phyloP scores from a whole-genome alignment of 2,329 filamentous ascomycete genomes.

The Calonectria pteridis region DNA sequence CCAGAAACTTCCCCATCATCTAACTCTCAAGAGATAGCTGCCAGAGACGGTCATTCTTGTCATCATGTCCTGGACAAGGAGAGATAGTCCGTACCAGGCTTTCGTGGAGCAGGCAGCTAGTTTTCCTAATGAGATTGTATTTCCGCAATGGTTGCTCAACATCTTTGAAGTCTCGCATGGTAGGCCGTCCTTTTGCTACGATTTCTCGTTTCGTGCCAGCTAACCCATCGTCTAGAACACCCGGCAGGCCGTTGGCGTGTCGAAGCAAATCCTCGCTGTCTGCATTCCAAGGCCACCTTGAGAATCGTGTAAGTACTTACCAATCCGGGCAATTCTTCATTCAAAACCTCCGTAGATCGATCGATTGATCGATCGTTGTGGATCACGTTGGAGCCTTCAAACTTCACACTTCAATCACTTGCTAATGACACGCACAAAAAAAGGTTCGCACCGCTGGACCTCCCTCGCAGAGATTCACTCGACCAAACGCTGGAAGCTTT shows the following conservation, averaged over 20 bases:
- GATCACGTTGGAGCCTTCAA: neutral
- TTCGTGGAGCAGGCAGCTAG: conserved; percentile 41
- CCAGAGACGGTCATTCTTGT: neutral
- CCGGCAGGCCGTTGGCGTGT: conserved; percentile 44
- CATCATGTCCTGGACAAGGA: conserved; percentile 45
- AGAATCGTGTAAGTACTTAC: conserved; percentile 45
- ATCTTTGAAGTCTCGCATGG: conserved; percentile 44
- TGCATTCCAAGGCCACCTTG: conserved; percentile 40
- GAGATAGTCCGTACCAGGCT: conserved; percentile 40
- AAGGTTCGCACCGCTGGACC: conserved; percentile 48
- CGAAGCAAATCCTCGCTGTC: conserved; percentile 35
- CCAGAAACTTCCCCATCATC: neutral
- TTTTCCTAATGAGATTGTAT: conserved; percentile 30
- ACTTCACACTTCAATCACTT: neutral
- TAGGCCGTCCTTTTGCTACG: neutral
- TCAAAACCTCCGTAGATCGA: neutral
- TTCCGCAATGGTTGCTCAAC: conserved; percentile 45
- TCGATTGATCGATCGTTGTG: neutral
- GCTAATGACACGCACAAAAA: conserved; percentile 10
- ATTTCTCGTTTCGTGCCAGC: neutral
- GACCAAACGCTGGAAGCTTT: conserved; percentile 45
- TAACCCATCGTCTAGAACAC: conserved; percentile 35
- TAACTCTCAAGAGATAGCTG: neutral
- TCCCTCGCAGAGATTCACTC: conserved; percentile 39
- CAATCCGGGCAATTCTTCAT: neutral